Base-by-base conservation (phyloP, 495 filamentous ascomycete species). In the Xylaria acuta region DNA sequence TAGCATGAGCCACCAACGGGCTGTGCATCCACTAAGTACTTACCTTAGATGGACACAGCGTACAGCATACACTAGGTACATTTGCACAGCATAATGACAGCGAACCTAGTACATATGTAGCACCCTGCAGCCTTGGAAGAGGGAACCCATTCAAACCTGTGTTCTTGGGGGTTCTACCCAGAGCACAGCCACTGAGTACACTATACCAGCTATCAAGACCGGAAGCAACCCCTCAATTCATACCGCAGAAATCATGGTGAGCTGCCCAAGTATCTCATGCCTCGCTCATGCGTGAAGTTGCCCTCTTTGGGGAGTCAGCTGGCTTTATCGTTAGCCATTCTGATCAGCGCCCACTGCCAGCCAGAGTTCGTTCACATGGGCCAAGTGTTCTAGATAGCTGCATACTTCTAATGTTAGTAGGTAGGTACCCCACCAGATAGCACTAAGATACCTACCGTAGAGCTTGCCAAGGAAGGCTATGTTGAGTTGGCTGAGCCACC, bases 401-500 rank as follows among this genome's bases (percentile, higher is more conserved):
- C 40, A 41, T 41, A n/a, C n/a, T n/a, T n/a, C n/a, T n/a, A n/a
- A n/a, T n/a, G n/a, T n/a, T n/a, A n/a, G n/a, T 40, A 40, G 8
- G 38, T 40, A 40, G 12, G 38, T 40, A 40, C 2, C 6, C 34
- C 34, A 38, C 36, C 8, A 38, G 1, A 1, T 38, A 38, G 9
- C 45, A 47, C 3, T 20, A n/a, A 27, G 27, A 6, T 36, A 36
- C 34, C n/a, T 54, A 22, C 16, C 3, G n/a, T 25, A 30, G 16
- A 38, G 38, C 36, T 27, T 65, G 63, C 63, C 63, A 65, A 65
- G 63, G 41, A 34, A 32, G 63, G 43, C 63, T 65, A 65, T 64
- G 38, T 16, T n/a, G 27, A 34, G 30, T 16, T 49, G 5, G 63
- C 63, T 65, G 38, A 65, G 63, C 63, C 63, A 47, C 63, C 27